phyloP scores from a whole-genome alignment of 2,329 filamentous ascomycete genomes.

The Myriosclerotinia duriaeana region DNA sequence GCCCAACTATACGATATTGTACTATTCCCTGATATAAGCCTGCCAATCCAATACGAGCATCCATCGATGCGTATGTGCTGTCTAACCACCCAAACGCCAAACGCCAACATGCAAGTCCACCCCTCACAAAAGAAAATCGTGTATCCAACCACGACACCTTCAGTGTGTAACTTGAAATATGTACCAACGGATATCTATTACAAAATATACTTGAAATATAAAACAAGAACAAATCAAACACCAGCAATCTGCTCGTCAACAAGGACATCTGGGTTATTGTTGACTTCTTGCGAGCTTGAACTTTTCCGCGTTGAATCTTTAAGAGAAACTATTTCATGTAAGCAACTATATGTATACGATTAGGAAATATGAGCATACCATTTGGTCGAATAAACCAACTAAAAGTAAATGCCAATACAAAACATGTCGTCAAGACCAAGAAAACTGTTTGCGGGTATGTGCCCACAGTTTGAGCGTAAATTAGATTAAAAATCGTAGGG shows the following conservation, averaged over 20 bases:
- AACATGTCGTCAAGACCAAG: conserved; percentile 66
- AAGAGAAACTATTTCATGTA: conserved; percentile 28
- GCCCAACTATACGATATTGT: not conserved
- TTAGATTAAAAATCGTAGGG: conserved; percentile 79
- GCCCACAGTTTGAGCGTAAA: conserved; percentile 80
- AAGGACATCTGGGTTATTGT: conserved; percentile 27
- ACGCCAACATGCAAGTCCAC: not conserved
- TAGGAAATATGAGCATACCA: conserved; percentile 54
- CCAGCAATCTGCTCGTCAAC: conserved; percentile 31
- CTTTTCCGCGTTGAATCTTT: conserved; percentile 21
- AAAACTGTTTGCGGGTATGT: conserved; percentile 81
- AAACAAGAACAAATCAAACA: conserved; percentile 13
- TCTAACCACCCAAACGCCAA: not conserved
- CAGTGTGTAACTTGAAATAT: not conserved
- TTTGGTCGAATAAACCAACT: conserved; percentile 72
- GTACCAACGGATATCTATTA: not conserved
- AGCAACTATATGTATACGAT: not conserved
- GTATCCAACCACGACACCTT: not conserved
- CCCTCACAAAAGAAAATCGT: not conserved
- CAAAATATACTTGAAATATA: not conserved
- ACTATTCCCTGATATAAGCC: not conserved
- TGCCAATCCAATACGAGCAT: not conserved
- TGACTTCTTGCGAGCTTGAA: conserved; percentile 1
- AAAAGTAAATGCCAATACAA: conserved; percentile 62
- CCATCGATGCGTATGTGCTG: not conserved